Percentiles rank a stretch among this genome's conserved stretches.
phyloP scores from a whole-genome alignment of 2,329 filamentous ascomycete species.

The Diaporthe aspalathi region DNA sequence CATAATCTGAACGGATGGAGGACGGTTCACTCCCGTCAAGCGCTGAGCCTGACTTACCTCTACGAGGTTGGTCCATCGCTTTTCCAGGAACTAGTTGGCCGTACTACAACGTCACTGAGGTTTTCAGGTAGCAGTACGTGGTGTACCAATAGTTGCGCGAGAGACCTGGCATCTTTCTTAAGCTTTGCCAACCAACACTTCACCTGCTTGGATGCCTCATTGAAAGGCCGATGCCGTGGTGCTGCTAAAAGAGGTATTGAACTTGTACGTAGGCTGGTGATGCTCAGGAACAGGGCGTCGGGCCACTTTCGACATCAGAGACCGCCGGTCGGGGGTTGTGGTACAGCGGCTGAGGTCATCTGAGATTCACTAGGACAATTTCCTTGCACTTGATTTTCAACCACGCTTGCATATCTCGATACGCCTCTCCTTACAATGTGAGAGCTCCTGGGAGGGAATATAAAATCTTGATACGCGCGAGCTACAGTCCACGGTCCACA shows the following conservation, averaged over 20 bases:
- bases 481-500: conserved; percentile 27
- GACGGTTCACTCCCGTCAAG: neutral
- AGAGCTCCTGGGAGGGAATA: conserved; percentile 26
- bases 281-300: neutral
- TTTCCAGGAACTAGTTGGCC: neutral
- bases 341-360: conserved; percentile 7
- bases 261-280: neutral
- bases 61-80: neutral
- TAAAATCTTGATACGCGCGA: conserved; percentile 32
- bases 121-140: neutral
- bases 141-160: too few species aligned
- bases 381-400: conserved; percentile 27
- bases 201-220: neutral
- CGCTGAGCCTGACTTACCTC: neutral
- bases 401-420: neutral
- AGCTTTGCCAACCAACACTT: neutral
- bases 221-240: neutral
- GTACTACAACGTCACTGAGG: neutral
- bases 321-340: neutral
- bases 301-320: neutral
- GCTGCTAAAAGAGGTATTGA: neutral
- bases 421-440: neutral
- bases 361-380: neutral
- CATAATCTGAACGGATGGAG: neutral
- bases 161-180: neutral